Percentiles rank a stretch among this genome's conserved stretches.
These are phyloP conservation scores for Plasmodium fragile DNA, from an alignment of 169 alveolate genomes.

Conservation along the genomic window DNA sequence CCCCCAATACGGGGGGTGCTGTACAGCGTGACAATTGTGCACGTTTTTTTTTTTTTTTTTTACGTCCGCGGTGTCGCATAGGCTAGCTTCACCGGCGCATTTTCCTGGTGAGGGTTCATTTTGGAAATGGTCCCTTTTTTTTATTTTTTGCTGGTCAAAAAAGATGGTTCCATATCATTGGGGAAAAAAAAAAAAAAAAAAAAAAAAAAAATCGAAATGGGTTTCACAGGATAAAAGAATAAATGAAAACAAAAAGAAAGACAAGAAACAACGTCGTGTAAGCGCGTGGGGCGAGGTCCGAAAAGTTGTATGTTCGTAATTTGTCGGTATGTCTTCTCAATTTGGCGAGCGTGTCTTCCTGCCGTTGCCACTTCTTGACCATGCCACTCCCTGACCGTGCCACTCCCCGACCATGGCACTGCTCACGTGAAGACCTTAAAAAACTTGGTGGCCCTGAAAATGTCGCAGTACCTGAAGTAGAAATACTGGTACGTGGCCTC, in stretches of 20 bases:
- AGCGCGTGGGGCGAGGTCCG: neutral
- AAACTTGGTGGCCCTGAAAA: conserved; percentile 15
- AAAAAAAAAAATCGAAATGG: conserved; percentile 1
- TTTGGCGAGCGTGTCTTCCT: neutral
- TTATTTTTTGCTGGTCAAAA: neutral
- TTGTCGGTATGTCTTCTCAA: neutral
- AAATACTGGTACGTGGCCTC: conserved; percentile 22
- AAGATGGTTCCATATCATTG: neutral
- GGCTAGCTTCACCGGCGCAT: neutral
- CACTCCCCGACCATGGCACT: no score
- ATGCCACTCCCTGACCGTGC: neutral
- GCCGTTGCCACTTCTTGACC: neutral
- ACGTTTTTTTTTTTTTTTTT: neutral
- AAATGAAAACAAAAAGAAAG: neutral
- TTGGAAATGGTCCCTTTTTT: neutral
- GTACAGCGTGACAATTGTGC: neutral
- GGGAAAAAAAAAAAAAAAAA: neutral
- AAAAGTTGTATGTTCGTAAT: neutral
- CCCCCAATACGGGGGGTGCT: neutral
- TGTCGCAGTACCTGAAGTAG: conserved; percentile 18
- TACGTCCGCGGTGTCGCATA: neutral
- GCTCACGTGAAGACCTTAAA: conserved; percentile 17
- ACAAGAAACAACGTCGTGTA: neutral
- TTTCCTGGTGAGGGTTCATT: neutral
- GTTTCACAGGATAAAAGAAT: neutral